Evolutionary conservation across 306 rosid species (phyloP).

Genomic region (Bauhinia variegata): DNA sequence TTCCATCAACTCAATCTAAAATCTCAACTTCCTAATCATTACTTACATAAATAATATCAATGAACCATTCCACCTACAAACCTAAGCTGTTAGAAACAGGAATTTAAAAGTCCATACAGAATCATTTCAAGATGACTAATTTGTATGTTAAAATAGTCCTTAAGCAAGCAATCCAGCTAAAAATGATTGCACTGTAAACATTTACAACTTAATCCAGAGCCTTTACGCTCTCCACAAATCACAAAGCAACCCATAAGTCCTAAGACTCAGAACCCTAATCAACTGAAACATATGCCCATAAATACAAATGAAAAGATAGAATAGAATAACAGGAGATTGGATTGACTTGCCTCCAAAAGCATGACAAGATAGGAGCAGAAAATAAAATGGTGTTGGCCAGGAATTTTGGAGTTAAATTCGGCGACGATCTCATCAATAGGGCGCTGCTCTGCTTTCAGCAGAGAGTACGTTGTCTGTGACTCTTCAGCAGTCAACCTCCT

Average conservation of each 20-base stretch:
- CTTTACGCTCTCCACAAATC: neutral
- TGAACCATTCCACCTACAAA: too few species aligned
- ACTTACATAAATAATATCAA: too few species aligned
- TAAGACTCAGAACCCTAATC: constrained; percentile 29
- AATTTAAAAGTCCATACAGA: too few species aligned
- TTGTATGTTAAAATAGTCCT: neutral
- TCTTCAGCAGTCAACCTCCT: constrained; percentile 62
- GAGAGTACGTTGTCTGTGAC: constrained; percentile 51
- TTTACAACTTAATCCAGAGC: neutral
- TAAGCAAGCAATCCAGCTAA: neutral
- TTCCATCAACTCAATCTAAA: too few species aligned
- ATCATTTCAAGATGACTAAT: too few species aligned
- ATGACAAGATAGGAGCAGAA: constrained; percentile 68
- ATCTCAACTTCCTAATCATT: too few species aligned
- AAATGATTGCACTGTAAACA: neutral
- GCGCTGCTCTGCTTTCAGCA: constrained; percentile 65
- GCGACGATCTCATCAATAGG: constrained; percentile 63
- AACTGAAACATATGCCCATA: neutral
- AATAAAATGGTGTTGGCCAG: constrained; percentile 58
- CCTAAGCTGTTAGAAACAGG: too few species aligned
- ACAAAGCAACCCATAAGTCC: constrained; percentile 18
- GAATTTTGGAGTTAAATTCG: constrained; percentile 64
- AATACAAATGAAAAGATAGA: neutral
- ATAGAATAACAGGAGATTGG: neutral
- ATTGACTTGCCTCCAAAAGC: constrained; percentile 61